phyloP scores from a whole-genome alignment of 2,329 filamentous ascomycete genomes.

The Cladosporium colombiae region DNA sequence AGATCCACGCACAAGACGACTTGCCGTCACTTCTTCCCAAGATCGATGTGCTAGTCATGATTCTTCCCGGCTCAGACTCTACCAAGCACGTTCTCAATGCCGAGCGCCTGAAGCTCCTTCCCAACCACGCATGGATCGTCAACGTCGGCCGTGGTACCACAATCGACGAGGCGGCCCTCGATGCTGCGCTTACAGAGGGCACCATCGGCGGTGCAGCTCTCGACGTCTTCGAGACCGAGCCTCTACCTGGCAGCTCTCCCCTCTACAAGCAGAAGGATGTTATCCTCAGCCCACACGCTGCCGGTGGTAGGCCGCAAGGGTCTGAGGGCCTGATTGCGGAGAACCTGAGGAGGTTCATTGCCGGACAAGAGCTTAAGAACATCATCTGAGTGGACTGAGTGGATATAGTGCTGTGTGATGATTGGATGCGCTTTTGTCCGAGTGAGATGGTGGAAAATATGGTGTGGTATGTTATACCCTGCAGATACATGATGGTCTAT shows the following conservation, averaged over 20 bases:
- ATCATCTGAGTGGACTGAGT: conserved; percentile 38
- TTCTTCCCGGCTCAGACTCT: conserved; percentile 60
- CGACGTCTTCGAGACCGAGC: conserved; percentile 54
- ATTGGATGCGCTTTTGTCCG: background rate
- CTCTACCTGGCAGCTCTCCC: conserved; percentile 49
- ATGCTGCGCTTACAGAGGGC: conserved; percentile 47
- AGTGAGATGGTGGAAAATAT: background rate
- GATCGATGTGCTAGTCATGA: conserved; percentile 69
- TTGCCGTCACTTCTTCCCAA: conserved; percentile 55
- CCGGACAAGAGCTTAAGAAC: conserved; percentile 62
- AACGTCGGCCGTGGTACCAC: conserved; percentile 54
- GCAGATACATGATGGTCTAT: conserved; percentile 2
- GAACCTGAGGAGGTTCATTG: conserved; percentile 62
- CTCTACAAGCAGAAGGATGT: conserved; percentile 57
- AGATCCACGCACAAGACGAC: conserved; percentile 58
- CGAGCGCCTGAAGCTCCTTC: conserved; percentile 55
- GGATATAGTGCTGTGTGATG: background rate
- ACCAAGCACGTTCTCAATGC: conserved; percentile 58
- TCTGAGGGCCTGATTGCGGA: conserved; percentile 61
- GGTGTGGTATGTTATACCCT: background rate
- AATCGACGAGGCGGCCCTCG: conserved; percentile 53
- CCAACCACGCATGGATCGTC: conserved; percentile 55
- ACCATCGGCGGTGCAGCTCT: conserved; percentile 53
- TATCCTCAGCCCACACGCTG: conserved; percentile 59
- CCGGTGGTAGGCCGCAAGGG: conserved; percentile 62